Evolutionary conservation across 2,329 filamentous ascomycete genomes (phyloP).

Genomic region (Bertia moriformis): DNA sequence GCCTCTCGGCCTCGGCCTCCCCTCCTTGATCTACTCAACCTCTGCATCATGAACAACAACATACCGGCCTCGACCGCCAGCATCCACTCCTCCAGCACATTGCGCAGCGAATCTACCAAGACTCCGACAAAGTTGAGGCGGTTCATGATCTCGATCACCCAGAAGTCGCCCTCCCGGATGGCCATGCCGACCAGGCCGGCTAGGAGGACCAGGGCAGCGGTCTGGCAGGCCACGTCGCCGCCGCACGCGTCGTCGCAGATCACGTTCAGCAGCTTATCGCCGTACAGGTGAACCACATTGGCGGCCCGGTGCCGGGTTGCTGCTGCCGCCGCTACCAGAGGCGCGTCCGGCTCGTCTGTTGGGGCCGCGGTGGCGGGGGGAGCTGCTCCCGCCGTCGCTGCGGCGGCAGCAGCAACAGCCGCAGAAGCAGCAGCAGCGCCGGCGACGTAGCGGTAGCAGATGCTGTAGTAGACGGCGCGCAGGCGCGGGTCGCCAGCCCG

Average conservation of each 20-base stretch:
- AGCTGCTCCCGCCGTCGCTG: neutral
- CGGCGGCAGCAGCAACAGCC: constrained; percentile 13
- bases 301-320: constrained; percentile 52
- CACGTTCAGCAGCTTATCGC: constrained; percentile 69
- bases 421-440: constrained; percentile 46
- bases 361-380: constrained; percentile 7
- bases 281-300: constrained; percentile 53
- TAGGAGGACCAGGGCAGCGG: constrained; percentile 75
- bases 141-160: constrained; percentile 66
- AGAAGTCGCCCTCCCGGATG: constrained; percentile 54
- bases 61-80: constrained; percentile 40
- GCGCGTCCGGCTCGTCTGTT: constrained; percentile 14
- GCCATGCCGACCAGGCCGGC: constrained; percentile 63
- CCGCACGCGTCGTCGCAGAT: constrained; percentile 88
- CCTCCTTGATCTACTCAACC: constrained; percentile 15
- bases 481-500: constrained; percentile 57
- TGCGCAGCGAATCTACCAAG: constrained; percentile 73
- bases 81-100: constrained; percentile 59
- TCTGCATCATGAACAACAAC: constrained; percentile 6
- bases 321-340: constrained; percentile 11
- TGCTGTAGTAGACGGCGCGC: constrained; percentile 77
- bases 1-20: constrained; percentile 13
- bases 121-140: constrained; percentile 83
- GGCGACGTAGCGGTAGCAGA: constrained; percentile 73
- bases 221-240: constrained; percentile 66